phyloP scores from a whole-genome alignment of 2,329 filamentous ascomycete species.

The Blastomyces silverae region DNA sequence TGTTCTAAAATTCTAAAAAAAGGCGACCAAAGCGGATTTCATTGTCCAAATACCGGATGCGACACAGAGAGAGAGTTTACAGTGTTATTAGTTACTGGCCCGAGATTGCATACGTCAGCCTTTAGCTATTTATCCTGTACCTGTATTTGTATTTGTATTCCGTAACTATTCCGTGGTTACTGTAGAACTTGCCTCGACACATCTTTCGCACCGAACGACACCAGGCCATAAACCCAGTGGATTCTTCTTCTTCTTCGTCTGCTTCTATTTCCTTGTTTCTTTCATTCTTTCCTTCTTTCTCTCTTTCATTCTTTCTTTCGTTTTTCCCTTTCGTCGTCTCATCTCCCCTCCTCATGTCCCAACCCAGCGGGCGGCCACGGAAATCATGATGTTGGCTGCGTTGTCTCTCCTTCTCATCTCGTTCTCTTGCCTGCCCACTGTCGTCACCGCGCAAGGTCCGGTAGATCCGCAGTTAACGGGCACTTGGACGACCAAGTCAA shows the following conservation, averaged over 20 bases:
- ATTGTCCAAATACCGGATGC: too few species aligned
- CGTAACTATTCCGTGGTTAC: too few species aligned
- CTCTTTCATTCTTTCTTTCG: neutral
- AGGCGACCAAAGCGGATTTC: too few species aligned
- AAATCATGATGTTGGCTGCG: conserved; percentile 11
- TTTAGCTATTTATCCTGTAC: neutral
- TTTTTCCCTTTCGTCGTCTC: neutral
- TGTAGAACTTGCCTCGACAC: neutral
- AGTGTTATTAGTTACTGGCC: neutral
- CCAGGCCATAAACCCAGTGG: too few species aligned
- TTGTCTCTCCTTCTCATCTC: conserved; percentile 13
- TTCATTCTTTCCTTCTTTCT: neutral
- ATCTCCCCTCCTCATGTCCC: neutral
- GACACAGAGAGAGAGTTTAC: too few species aligned
- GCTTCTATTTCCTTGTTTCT: neutral
- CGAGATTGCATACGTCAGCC: neutral
- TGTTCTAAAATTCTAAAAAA: neutral
- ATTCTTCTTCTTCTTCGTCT: neutral
- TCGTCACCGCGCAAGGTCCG: conserved; percentile 31
- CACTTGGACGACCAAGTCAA: conserved; percentile 66
- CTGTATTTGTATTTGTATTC: too few species aligned
- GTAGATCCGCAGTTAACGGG: conserved; percentile 52
- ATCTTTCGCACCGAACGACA: neutral
- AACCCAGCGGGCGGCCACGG: neutral
- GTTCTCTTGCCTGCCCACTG: conserved; percentile 21